These are phyloP conservation scores for Microdochium nivale DNA, from an alignment of 2,329 filamentous ascomycete genomes.

Conservation along the genomic window DNA sequence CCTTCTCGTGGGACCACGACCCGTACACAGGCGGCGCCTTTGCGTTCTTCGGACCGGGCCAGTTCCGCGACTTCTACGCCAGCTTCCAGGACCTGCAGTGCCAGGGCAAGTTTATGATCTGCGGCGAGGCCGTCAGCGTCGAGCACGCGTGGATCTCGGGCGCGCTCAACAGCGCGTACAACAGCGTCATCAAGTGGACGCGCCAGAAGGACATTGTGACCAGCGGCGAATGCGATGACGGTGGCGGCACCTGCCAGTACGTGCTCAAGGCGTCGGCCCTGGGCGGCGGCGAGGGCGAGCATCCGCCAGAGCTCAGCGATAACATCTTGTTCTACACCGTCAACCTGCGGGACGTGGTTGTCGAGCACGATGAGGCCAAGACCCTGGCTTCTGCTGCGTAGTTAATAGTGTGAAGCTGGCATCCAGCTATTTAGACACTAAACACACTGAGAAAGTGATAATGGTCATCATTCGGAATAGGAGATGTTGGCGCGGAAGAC, in stretches of 20 bases:
- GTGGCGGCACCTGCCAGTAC: background rate
- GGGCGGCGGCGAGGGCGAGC: background rate
- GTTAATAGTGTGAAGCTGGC: no score
- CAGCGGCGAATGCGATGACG: no score
- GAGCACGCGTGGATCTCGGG: slow-evolving; percentile 25
- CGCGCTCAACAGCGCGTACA: slow-evolving; percentile 16
- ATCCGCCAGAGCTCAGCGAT: background rate
- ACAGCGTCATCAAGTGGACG: background rate
- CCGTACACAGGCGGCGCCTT: slow-evolving; percentile 19
- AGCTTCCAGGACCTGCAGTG: slow-evolving; percentile 13
- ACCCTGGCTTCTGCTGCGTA: no score
- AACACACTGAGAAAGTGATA: no score
- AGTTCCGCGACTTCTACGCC: slow-evolving; percentile 19
- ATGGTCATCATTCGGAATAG: no score
- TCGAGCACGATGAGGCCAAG: no score
- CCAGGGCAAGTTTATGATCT: slow-evolving; percentile 13
- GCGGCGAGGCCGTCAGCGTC: slow-evolving; percentile 18
- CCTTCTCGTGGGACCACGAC: slow-evolving; percentile 21
- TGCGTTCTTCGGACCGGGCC: slow-evolving; percentile 21
- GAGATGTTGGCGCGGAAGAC: no score
- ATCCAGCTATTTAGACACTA: no score
- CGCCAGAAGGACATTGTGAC: background rate
- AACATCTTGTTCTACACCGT: background rate
- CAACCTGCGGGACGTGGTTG: background rate
- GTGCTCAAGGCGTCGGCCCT: background rate